These are phyloP conservation scores for Penicillium cosmopolitanum DNA, from an alignment of 495 filamentous ascomycete species.

Conservation along the genomic window DNA sequence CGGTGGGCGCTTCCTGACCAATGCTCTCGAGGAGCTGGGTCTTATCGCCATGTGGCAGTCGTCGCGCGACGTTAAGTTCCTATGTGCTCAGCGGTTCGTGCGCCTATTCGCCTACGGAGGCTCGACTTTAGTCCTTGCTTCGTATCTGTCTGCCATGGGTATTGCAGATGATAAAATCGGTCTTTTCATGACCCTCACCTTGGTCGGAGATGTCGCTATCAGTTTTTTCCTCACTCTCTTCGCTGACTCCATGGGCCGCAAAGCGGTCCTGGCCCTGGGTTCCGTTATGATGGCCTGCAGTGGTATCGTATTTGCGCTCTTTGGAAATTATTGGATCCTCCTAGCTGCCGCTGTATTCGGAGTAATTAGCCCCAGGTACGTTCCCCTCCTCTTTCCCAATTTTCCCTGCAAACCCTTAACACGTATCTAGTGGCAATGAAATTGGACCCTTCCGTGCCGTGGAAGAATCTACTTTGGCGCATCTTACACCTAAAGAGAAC, in stretches of 20 bases:
- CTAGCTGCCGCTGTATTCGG: conserved; percentile 75
- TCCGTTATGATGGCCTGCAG: conserved; percentile 68
- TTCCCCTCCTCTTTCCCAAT: conserved; percentile 14
- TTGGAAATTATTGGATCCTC: conserved; percentile 73
- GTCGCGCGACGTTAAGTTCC: conserved; percentile 68
- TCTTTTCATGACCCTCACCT: conserved; percentile 85
- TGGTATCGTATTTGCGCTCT: conserved; percentile 69
- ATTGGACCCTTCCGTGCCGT: conserved; percentile 83
- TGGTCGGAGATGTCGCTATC: conserved; percentile 78
- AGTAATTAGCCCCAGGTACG: conserved; percentile 74
- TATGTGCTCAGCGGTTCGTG: conserved; percentile 74
- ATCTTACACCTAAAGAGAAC: conserved; percentile 62
- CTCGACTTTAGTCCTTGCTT: conserved; percentile 73
- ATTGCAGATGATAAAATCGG: conserved; percentile 76
- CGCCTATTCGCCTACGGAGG: conserved; percentile 81
- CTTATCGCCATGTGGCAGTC: conserved; percentile 45
- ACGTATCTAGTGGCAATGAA: conserved; percentile 65
- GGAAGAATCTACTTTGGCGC: conserved; percentile 81
- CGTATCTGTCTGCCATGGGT: conserved; percentile 66
- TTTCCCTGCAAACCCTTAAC: neutral
- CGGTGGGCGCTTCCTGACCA: conserved; percentile 8
- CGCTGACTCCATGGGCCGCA: conserved; percentile 74
- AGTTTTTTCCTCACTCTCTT: conserved; percentile 75
- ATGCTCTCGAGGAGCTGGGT: conserved; percentile 42
- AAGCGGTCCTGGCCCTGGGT: conserved; percentile 68